These are phyloP conservation scores for Gentiana dahurica DNA, from an alignment of 257 asterid species.

Conservation along the genomic window DNA sequence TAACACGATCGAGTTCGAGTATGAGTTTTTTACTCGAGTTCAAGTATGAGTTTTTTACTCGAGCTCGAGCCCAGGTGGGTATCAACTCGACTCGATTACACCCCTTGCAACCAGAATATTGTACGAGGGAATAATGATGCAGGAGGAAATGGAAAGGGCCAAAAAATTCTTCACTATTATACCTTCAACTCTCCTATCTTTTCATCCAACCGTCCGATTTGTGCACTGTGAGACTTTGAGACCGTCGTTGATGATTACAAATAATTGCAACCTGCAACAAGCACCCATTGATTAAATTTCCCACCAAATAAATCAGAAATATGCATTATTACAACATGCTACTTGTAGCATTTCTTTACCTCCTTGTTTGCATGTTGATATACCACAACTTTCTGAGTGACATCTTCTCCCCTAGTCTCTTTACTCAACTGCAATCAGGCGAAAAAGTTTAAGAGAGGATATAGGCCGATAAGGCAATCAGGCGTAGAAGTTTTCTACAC, in stretches of 20 bases:
- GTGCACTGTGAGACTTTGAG: conserved; percentile 78
- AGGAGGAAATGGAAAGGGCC: too few species aligned
- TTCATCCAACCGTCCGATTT: conserved; percentile 64
- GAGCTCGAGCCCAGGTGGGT: too few species aligned
- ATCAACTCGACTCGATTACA: too few species aligned
- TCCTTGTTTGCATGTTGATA: conserved; percentile 84
- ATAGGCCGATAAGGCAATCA: too few species aligned
- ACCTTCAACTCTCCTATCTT: conserved; percentile 89
- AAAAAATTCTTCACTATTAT: not conserved
- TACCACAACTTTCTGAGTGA: conserved; percentile 52
- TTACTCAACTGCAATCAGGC: conserved; percentile 52
- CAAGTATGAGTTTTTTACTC: too few species aligned
- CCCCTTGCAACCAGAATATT: too few species aligned
- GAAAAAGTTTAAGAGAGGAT: conserved; percentile 2
- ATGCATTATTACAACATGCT: not conserved
- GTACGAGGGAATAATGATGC: too few species aligned
- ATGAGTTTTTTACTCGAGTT: too few species aligned
- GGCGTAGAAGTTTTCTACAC: too few species aligned
- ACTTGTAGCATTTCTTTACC: conserved; percentile 31
- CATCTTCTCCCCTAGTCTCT: conserved; percentile 54
- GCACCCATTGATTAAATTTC: not conserved
- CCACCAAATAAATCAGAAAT: not conserved
- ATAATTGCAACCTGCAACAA: conserved; percentile 78
- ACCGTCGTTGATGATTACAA: conserved; percentile 96
- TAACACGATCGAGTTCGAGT: too few species aligned